These are phyloP conservation scores for Trichoderma sp. DNA, from an alignment of 2,329 filamentous ascomycete species.

Conservation along the genomic window DNA sequence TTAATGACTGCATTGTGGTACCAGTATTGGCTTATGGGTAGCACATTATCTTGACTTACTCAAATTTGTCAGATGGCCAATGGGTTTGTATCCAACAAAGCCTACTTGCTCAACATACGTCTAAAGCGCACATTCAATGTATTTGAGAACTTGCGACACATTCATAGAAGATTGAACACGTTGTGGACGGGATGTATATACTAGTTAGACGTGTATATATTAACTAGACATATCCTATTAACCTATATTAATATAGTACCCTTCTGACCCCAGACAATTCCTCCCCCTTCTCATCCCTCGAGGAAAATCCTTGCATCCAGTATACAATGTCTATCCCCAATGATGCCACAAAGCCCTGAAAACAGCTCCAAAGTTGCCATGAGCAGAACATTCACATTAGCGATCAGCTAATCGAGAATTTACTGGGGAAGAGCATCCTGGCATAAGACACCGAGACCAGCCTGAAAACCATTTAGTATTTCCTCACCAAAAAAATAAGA, in stretches of 20 bases:
- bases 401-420: neutral
- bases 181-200: neutral
- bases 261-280: neutral
- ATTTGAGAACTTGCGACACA: neutral
- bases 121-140: neutral
- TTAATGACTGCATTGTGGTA: neutral
- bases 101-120: neutral
- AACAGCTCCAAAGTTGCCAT: neutral
- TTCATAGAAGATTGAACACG: neutral
- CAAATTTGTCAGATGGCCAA: neutral
- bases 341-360: neutral
- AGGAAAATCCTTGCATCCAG: neutral
- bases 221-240: neutral
- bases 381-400: neutral
- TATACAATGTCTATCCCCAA: neutral
- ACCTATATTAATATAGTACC: neutral
- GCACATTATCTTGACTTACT: neutral
- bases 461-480: neutral
- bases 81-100: neutral
- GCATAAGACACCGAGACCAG: neutral
- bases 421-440: slow-evolving; percentile 5
- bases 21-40: neutral
- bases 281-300: neutral
- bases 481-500: neutral
- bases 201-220: neutral